Evolutionary conservation across 1,284 basidiomycete species (phyloP), one percentile per base, ranked within the genome.

Genomic region (Hortiboletus rubellus): DNA sequence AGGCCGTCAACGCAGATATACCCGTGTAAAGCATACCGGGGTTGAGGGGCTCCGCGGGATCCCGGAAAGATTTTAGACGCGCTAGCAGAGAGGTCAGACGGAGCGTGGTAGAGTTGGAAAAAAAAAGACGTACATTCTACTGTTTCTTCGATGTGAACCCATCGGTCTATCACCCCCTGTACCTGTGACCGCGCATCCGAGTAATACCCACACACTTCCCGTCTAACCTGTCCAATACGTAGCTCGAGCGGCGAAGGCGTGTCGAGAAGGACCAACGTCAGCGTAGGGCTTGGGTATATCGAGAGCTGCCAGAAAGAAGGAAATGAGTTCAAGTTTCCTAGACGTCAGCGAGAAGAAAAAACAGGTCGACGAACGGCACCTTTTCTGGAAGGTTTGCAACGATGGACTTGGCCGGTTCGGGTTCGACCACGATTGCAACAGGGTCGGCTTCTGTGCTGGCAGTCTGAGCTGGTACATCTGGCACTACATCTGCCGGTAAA

Each of bases 1-100:
- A 92, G 2, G 91, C 92, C 1, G 91, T 90, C 46, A 98, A 85
- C 5, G 92, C 87, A 2, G 92, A 87, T 41, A 98, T 84, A 47
- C 93, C 92, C 54, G 94, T 87, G 76, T 95, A 96, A 58, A 96
- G 86, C 12, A 90, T 70, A 18, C 90, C 92, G 1, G 95, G 95
- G 7, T 88, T 94, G 40, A 97, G 81, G 1, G 86, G 79, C 76
- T 98, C 95, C 51, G 89, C 80, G 1, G 85, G 82, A 2, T 91
- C 85, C 27, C 92, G 76, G 65, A 97, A 82, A 7, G 87, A 82
- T 73, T 94, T 95, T 46, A 96, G 79, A 59, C 92, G 86, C 59
- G 79, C 93, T 95, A 62, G 33, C 31, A 11, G 17, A 0, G 15
- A 18, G 31, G 42, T 14, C 12, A 15, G 17, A 27, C 9, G n/a